Evolutionary conservation across 768 basidiomycete species (phyloP).

Genomic region (Russula sp.): DNA sequence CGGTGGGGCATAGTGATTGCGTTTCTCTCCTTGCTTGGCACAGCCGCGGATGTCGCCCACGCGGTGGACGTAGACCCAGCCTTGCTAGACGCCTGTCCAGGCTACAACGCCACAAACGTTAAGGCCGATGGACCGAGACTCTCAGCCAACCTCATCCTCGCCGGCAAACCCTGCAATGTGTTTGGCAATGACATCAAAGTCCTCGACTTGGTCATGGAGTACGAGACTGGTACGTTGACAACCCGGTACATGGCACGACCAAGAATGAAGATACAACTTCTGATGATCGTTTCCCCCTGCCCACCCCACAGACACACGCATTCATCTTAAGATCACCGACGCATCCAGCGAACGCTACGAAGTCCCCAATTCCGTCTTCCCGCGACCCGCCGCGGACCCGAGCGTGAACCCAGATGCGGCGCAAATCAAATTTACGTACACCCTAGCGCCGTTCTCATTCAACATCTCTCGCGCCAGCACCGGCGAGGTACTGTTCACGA

Average conservation of each 20-base stretch:
- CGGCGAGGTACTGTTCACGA: constrained; percentile 58
- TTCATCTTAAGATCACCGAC: constrained; percentile 64
- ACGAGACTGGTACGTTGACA: constrained; percentile 49
- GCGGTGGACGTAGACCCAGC: constrained; percentile 34
- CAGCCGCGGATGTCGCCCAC: constrained; percentile 2
- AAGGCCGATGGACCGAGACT: constrained; percentile 40
- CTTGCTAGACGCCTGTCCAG: constrained; percentile 55
- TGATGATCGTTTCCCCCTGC: neutral
- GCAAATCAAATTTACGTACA: constrained; percentile 59
- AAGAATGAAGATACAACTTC: neutral
- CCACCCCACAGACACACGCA: constrained; percentile 45
- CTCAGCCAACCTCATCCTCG: constrained; percentile 52
- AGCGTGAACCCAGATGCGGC: constrained; percentile 37
- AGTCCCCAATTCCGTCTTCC: constrained; percentile 60
- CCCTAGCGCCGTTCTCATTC: constrained; percentile 59
- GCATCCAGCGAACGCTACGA: constrained; percentile 52
- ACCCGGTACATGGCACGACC: neutral
- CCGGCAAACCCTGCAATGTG: constrained; percentile 53
- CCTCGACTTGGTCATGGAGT: constrained; percentile 51
- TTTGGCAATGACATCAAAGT: constrained; percentile 54
- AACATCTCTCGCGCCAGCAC: constrained; percentile 49
- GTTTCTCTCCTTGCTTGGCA: neutral
- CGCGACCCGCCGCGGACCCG: constrained; percentile 45
- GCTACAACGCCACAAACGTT: constrained; percentile 53
- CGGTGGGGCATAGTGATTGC: neutral